Base-by-base conservation (phyloP, 129 eudicot species). In the Centaurea solstitialis region DNA sequence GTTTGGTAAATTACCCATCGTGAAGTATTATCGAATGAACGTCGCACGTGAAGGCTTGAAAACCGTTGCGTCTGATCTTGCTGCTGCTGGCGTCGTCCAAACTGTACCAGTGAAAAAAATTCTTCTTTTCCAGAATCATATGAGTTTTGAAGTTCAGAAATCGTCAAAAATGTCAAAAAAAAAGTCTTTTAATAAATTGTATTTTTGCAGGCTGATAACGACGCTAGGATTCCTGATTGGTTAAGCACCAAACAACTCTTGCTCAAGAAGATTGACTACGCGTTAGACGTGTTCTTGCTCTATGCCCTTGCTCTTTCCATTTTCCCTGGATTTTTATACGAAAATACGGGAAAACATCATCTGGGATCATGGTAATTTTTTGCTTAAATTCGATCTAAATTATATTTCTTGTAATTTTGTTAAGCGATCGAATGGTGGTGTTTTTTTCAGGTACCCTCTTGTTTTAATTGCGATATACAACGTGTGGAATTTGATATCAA, bases 1-100 rank as follows among this genome's bases (percentile, higher is more conserved):
- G 76, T 90, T 92, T 45, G 86, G 86, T 28, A 90, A 81, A 82
- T 76, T 92, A 73, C 94, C 94, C 9, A 80, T 92, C 17, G 92
- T 88, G 75, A 92, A 92, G 85, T 87, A 88, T 81, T 92, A 78
- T 62, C 93, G 97, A 17, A 26, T 85, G 67, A 89, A 87, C 83
- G 97, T 93, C 66, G 90, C 94, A 5, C 24, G 77, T 1, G 92
- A 90, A 83, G 97, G 97, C 4, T 92, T 93, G 15, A 88, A 80
- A 79, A 92, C 97, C 18, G 97, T 92, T 70, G n/a, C 88, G 8
- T 84, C 92, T 20, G 97, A 92, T 77, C 90, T 92, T 64, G 91
- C 91, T 79, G 94, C 94, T 82, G 97, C 81, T 18, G 97, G 97
- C 69, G 88, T n/a, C n/a, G n/a, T 92, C 77, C 84, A 90, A 10